Evolutionary conservation across 2,329 filamentous ascomycete species (phyloP).

Genomic region (Lecanoromycetidae sp.): DNA sequence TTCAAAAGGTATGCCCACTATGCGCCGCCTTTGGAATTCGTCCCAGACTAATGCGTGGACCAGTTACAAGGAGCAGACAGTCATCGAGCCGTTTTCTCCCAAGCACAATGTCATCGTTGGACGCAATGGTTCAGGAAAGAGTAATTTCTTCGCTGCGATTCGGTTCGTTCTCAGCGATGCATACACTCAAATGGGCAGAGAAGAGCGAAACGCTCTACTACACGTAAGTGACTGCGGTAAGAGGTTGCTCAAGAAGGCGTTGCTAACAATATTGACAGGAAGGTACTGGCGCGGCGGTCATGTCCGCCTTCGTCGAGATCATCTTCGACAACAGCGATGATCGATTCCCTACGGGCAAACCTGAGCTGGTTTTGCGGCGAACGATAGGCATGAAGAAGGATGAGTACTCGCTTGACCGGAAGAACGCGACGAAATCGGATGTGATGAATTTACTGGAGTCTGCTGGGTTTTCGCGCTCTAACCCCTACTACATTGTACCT

Average conservation of each 20-base stretch:
- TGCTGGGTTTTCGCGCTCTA: conserved; percentile 90
- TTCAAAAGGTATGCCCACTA: conserved; percentile 70
- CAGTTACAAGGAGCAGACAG: conserved; percentile 98
- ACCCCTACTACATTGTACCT: conserved; percentile 98
- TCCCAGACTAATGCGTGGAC: conserved; percentile 14
- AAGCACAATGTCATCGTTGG: conserved; percentile 98
- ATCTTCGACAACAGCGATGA: conserved; percentile 98
- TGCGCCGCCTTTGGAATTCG: not conserved
- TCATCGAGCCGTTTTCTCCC: conserved; percentile 94
- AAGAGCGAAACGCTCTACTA: conserved; percentile 90
- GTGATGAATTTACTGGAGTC: conserved; percentile 93
- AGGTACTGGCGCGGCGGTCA: conserved; percentile 91
- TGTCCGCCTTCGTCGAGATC: conserved; percentile 98
- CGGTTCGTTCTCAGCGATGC: conserved; percentile 97
- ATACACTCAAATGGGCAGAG: conserved; percentile 88
- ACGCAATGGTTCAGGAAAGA: conserved; percentile 98
- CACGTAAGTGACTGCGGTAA: conserved; percentile 42
- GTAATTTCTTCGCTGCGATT: conserved; percentile 98
- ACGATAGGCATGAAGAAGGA: conserved; percentile 98
- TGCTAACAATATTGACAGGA: conserved; percentile 43
- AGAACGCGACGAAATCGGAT: conserved; percentile 87
- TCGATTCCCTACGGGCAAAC: conserved; percentile 83
- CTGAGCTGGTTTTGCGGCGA: conserved; percentile 78
- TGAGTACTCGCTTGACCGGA: conserved; percentile 94
- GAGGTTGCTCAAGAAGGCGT: not conserved